Conservation (phyloP, 2,329 filamentous ascomycete genomes). For the Paracamarosporium sp. region DNA sequence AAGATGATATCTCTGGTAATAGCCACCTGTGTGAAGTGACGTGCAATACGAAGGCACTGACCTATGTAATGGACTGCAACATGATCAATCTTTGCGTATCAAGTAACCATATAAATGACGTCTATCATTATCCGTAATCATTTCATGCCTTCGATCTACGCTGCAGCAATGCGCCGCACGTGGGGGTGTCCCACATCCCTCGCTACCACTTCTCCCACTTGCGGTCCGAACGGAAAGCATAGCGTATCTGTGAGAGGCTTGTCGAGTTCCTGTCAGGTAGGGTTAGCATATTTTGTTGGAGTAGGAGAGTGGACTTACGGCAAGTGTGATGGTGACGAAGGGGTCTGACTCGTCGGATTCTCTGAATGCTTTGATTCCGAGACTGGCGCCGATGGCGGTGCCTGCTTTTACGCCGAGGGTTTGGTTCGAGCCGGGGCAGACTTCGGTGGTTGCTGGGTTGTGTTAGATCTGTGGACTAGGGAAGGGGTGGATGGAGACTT, state of each 20-base stretch:
- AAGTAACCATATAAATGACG: no score
- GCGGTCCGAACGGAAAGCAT: slow-evolving; percentile 20
- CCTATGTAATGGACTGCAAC: no score
- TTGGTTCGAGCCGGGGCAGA: slow-evolving; percentile 17
- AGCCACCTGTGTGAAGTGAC: no score
- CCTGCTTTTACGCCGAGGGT: slow-evolving; percentile 16
- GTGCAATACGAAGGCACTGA: no score
- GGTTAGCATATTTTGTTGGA: no score
- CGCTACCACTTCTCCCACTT: slow-evolving; percentile 1
- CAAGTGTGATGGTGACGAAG: slow-evolving; percentile 20
- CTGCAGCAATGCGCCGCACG: not conserved
- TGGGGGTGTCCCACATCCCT: not conserved
- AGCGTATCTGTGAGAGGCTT: slow-evolving; percentile 13
- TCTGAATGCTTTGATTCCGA: slow-evolving; percentile 18
- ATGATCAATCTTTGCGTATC: no score
- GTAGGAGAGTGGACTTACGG: slow-evolving; percentile 16
- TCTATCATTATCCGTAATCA: no score
- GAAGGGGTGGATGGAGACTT: slow-evolving; percentile 5
- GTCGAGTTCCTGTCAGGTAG: slow-evolving; percentile 17
- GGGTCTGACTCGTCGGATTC: slow-evolving; percentile 15
- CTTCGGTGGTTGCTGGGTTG: slow-evolving; percentile 16
- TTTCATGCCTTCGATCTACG: no score
- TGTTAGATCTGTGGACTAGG: slow-evolving; percentile 4
- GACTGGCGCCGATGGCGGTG: slow-evolving; percentile 12
- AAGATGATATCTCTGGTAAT: no score